Evolutionary conservation across 108 stramenopile genomes (phyloP), one percentile per base, ranked within the genome.

Genomic region (Cyclotella kingstonii): DNA sequence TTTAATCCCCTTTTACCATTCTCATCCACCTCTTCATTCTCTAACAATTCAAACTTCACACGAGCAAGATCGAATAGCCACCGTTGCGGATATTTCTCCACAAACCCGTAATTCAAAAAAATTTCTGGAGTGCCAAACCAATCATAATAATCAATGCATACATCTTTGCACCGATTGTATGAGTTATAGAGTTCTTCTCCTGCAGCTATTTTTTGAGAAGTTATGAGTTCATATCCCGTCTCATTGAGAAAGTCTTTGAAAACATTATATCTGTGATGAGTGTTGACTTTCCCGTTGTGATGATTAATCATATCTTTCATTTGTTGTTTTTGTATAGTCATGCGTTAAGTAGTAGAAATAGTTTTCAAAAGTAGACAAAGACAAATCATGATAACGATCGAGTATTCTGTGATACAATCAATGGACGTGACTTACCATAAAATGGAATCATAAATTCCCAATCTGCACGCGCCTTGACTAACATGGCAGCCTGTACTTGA

Each of bases 181-280:
- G n/a, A n/a, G n/a, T n/a, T n/a, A n/a, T 74, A 83, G 15, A 91
- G 60, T 71, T 91, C 70, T 49, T 84, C 84, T 36, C 86, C 86
- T 9, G 72, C 54, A 19, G 61, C 15, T 30, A 91, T 87, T 26
- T 84, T 78, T 7, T 51, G 41, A 3, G 72, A 64, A 3, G 54
- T 40, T 10, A 78, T 29, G 0, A 65, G 28, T 23, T 61, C 52
- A 34, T 67, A 58, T 0, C 66, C 61, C 0, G 68, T 68, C 12
- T 63, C 60, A 23, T 35, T 22, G 4, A 54, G n/a, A 15, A 47
- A 50, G 17, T 36, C 53, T 35, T 29, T 49, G 27, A 56, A 65
- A 19, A 55, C 39, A 49, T 57, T 45, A 62, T 53, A 59, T 66
- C 62, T 39, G 60, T 79, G 68, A 36, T 6, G 47, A 45, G 71